Evolutionary conservation across 2,329 filamentous ascomycete species (phyloP), one percentile per base, ranked within the genome.

Genomic region (Cladosporium cucumerinum): DNA sequence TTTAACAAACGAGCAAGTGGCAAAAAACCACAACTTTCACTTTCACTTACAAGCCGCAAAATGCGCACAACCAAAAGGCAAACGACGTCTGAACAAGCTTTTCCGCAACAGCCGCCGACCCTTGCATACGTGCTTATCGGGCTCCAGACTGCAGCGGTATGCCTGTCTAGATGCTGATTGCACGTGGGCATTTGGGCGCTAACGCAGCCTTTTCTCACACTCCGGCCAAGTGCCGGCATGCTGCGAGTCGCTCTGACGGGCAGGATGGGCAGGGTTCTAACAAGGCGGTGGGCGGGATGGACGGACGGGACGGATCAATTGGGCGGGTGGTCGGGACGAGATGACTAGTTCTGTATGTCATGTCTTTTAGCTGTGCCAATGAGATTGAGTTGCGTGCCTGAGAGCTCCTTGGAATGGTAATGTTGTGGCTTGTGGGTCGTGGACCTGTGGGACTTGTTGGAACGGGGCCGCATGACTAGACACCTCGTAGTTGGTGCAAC

Each of bases 1-100:
- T 18, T n/a, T 10, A 51, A 46, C 57, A 14, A 49, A 10, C 48
- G 48, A 28, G 28, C 30, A 18, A 57, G 30, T 16, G 32, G 6
- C 32, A n/a, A 25, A 36, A 12, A 34, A 43, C 7, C 30, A 25
- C 48, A 26, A 34, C 25, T 30, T 39, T 58, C 55, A 58, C 55
- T 58, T 43, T 58, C 55, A 58, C 55, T 58, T 43, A 58, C 32
- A 58, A 14, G 11, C 14, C 32, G 21, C n/a, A 32, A 23, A 26
- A 26, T 10, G 30, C 28, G 4, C 30, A 51, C 48, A 12, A 54
- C 18, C n/a, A 28, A 48, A 49, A 51, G 25, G 6, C 7, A 49
- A 36, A 18, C 61, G 62, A 64, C 54, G 62, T 64, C 43, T 43
- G 23, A 59, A 59, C 39, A 64, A 64, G 62, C 62, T 64, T 54